A percentile compares a stretch with the other conserved stretches of the same genome.
These are phyloP conservation scores for Wickerhamomyces sp. DNA, from an alignment of 1,139 yeast species.

Conservation along the genomic window DNA sequence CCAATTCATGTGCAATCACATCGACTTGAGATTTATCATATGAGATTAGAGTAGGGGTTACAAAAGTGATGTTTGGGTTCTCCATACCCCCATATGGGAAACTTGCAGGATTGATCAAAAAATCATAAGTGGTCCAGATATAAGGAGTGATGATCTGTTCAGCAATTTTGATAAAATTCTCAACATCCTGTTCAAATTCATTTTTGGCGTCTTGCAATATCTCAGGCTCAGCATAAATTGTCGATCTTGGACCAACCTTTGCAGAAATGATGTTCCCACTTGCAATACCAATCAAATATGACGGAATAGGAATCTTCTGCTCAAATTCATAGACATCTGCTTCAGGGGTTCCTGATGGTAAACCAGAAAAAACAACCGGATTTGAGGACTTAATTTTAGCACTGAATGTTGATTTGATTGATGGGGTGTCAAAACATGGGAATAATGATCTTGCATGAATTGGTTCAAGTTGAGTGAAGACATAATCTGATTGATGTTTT, in stretches of 20 bases:
- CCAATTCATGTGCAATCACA: conserved; percentile 87
- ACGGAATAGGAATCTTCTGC: conserved; percentile 82
- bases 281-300: conserved; percentile 80
- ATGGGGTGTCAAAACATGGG: conserved; percentile 91
- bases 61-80: conserved; percentile 86
- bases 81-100: conserved; percentile 98
- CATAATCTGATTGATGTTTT: conserved; percentile 53
- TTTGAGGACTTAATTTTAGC: conserved; percentile 59
- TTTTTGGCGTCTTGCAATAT: conserved; percentile 63
- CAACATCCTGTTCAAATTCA: conserved; percentile 80
- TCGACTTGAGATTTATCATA: conserved; percentile 85
- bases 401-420: conserved; percentile 63
- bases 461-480: conserved; percentile 89
- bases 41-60: conserved; percentile 83
- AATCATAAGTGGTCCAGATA: conserved; percentile 84
- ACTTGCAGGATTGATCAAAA: conserved; percentile 71
- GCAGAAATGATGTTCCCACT: conserved; percentile 72
- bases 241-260: conserved; percentile 81
- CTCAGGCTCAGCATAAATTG: conserved; percentile 74
- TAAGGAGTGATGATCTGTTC: conserved; percentile 75
- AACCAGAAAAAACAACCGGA: conserved; percentile 71
- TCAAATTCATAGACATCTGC: conserved; percentile 40
- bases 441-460: conserved; percentile 84
- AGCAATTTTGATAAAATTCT: conserved; percentile 75
- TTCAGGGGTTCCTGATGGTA: conserved; percentile 18